phyloP scores from a whole-genome alignment of 73 alveolate genomes.

The Durusdinium trenchii region DNA sequence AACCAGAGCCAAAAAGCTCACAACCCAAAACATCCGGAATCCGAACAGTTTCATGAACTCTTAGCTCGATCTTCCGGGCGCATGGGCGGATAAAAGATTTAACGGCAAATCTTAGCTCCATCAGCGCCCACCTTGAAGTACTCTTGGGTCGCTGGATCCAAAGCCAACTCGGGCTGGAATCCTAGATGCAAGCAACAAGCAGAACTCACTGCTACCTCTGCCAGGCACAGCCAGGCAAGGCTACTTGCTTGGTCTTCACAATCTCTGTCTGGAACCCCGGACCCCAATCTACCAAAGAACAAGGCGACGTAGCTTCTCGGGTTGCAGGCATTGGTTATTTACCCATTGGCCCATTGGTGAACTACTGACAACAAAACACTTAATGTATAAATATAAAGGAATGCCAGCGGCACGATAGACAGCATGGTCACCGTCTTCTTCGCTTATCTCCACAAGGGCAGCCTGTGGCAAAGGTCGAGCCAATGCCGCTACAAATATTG shows the following conservation, averaged over 20 bases:
- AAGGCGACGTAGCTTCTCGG: not conserved
- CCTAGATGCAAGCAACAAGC: not conserved
- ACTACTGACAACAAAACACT: not conserved
- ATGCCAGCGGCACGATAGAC: constrained; percentile 29
- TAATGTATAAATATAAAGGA: not conserved
- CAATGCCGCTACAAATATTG: not conserved
- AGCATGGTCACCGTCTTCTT: constrained; percentile 39
- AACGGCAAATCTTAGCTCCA: not conserved
- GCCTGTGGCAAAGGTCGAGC: not conserved
- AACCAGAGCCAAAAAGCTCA: not conserved
- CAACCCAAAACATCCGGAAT: not conserved
- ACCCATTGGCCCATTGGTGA: not conserved
- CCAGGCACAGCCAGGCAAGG: not conserved
- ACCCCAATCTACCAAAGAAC: not conserved
- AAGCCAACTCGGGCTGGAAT: constrained; percentile 90
- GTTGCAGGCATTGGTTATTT: not conserved
- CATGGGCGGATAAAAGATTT: not conserved
- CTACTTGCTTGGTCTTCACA: not conserved
- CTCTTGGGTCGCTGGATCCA: constrained; percentile 57
- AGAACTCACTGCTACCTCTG: not conserved
- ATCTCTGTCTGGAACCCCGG: not conserved
- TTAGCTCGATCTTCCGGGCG: not conserved
- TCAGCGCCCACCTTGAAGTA: constrained; percentile 58
- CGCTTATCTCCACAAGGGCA: constrained; percentile 53
- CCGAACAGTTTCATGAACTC: not conserved